Base-by-base conservation (phyloP, 106 monocot species). In the Triglochin maritima region DNA sequence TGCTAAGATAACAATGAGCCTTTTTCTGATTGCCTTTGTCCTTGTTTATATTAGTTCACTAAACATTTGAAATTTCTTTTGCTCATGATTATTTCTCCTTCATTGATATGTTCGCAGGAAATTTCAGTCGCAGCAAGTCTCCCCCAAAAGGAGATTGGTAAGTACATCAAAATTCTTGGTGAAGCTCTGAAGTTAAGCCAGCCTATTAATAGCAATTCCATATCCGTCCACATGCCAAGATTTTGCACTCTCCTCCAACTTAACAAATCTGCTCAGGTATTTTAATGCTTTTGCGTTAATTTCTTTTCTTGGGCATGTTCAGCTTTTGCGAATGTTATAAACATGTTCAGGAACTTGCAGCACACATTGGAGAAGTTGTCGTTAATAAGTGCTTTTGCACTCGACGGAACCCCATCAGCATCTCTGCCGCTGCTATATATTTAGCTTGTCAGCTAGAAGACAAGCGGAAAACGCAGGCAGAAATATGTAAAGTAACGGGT, bases 311-410 rank as follows among this genome's bases (percentile, higher is more conserved):
- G 29, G 29, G 2, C 44, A 45, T 4, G 11, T 42, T 13, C 15
- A 45, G 43, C 42, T 47, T 45, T 3, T 50, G 47, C 9, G 5
- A 14, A 51, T 17, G 48, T 66, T 15, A 55, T 78, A 29, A 29
- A 29, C 29, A 29, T 29, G 29, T 44, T 56, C 80, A 98, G 96
- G 88, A 98, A 76, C 82, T 98, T 12, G 96, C 96, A 17, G 91
- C 96, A 52, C 96, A 98, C 75, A 98, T 92, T 53, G 96, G 96
- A 56, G 91, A 88, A 79, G 91, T 98, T 13, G 96, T 98, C 42
- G 79, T 92, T 57, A 98, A 92, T 57, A 98, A 98, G 72, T 98
- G 96, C 60, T 98, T 98, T 75, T 98, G 96, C 61, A 98, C 96
- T 16, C 81, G 96, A 29, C 73, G 96, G 51, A 98, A 98, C 69